A percentile compares a stretch with the other conserved stretches of the same genome.
Conservation (phyloP, 805 yeast species). For the Candida caryicola region DNA sequence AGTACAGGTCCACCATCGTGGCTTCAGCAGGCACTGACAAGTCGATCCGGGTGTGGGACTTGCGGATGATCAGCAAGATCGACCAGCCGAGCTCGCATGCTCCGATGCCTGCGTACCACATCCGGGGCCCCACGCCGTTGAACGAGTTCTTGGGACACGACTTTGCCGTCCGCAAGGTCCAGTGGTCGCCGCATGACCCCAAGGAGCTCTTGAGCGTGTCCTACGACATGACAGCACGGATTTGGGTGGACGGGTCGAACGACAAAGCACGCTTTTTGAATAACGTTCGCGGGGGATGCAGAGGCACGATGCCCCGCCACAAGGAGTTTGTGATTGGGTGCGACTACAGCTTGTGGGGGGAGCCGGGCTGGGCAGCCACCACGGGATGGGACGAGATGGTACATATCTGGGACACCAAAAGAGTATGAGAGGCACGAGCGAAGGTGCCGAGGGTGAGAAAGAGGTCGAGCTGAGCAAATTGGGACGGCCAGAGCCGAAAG, state of each 20-base stretch:
- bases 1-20: slow-evolving; percentile 72
- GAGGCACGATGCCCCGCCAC: slow-evolving; percentile 63
- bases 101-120: slow-evolving; percentile 41
- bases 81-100: slow-evolving; percentile 34
- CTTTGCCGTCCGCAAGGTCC: slow-evolving; percentile 76
- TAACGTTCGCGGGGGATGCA: slow-evolving; percentile 46
- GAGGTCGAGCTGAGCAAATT: too few relatives aligned
- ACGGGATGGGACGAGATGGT: slow-evolving; percentile 98
- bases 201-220: slow-evolving; percentile 71
- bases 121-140: slow-evolving; percentile 60
- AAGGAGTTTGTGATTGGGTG: slow-evolving; percentile 89
- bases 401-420: slow-evolving; percentile 76
- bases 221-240: slow-evolving; percentile 88
- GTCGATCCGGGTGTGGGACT: slow-evolving; percentile 81
- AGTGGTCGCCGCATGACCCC: slow-evolving; percentile 87
- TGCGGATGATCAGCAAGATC: slow-evolving; percentile 57
- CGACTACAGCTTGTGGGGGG: slow-evolving; percentile 97
- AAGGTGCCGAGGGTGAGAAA: too few relatives aligned
- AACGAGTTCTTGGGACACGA: slow-evolving; percentile 86
- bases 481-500: too few relatives aligned
- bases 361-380: slow-evolving; percentile 91
- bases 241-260: slow-evolving; percentile 77
- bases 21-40: slow-evolving; percentile 95
- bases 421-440: slow-evolving; percentile 18
- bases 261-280: slow-evolving; percentile 49